Base-by-base conservation (phyloP, 371 early-diverging fungal species). In the Gilbertella persicaria region DNA sequence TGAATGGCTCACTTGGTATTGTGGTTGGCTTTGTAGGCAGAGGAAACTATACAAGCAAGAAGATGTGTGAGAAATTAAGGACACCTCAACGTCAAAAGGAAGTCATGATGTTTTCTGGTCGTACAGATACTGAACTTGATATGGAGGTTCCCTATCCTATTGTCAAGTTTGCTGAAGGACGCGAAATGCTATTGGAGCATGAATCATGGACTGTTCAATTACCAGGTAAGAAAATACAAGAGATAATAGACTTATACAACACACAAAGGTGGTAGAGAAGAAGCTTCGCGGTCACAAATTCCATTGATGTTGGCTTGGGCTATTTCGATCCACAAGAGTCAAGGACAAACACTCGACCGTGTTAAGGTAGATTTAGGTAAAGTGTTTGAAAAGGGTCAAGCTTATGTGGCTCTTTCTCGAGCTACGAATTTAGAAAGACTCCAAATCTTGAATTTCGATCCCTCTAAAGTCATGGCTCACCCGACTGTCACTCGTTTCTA, bases 271-370 rank as follows among this genome's bases (percentile, higher is more conserved):
- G 70, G 72, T 19, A 47, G 45, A 20, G 40, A 45, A 5, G 16
- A 64, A 19, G 66, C 65, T 9, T 67, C 71, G 1, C 51, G 81
- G 17, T 45, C 55, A 2, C 90, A 93, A 48, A 53, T 91, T 2
- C 94, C 92, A 1, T 63, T 93, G 51, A 80, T 78, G 61, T 66
- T 90, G 16, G 80, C 86, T 1, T 85, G 86, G 86, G 81, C 86
- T 7, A 71, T 85, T 50, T 79, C 95, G 16, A 91, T 97, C 35
- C 97, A 97, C 71, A 92, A 93, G 67, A 80, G 86, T 46, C 98
- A 97, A 70, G 98, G 97, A 0, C 95, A 95, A 75, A 93, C 98
- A 16, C 71, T 97, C 46, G 91, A 92, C 42, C 67, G 84, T 7
- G 85, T 93, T 8, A 71, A 83, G 45, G 86, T 97, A 5, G 93